Conservation (phyloP, 2,329 filamentous ascomycete species). For the Knufia petricola region DNA sequence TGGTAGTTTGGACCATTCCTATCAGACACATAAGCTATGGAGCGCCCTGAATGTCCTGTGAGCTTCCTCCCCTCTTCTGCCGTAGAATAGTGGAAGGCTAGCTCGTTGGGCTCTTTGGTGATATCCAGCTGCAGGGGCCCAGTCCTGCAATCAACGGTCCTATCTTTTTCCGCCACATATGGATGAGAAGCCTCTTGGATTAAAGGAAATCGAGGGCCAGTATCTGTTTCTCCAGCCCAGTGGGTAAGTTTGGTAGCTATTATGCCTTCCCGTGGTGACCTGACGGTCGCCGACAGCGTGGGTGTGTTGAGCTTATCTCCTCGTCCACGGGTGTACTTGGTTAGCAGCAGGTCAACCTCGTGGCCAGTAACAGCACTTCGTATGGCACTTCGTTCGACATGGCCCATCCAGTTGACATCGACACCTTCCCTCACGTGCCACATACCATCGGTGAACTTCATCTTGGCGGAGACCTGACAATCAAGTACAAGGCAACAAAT, state of each 20-base stretch:
- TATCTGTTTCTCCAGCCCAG: conserved; percentile 30
- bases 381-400: conserved; percentile 28
- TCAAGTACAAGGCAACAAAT: neutral
- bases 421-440: conserved; percentile 28
- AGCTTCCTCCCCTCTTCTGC: conserved; percentile 23
- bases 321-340: conserved; percentile 30
- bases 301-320: conserved; percentile 33
- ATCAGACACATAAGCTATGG: conserved; percentile 32
- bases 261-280: conserved; percentile 30
- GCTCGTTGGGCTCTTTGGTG: conserved; percentile 29
- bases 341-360: conserved; percentile 29
- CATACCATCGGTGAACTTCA: conserved; percentile 37
- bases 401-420: conserved; percentile 34
- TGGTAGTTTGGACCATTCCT: conserved; percentile 27
- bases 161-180: conserved; percentile 24
- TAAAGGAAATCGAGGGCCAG: conserved; percentile 30
- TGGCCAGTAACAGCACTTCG: too few relatives aligned
- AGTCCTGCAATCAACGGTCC: conserved; percentile 26
- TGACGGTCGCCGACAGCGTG: conserved; percentile 28
- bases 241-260: conserved; percentile 33
- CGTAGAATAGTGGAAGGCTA: conserved; percentile 23
- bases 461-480: conserved; percentile 19
- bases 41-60: conserved; percentile 32
- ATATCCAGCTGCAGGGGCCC: conserved; percentile 28
- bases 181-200: conserved; percentile 24